Evolutionary conservation across 345 rosid genomes (phyloP), one percentile per base, ranked within the genome.

Genomic region (Eucalyptus sp.): DNA sequence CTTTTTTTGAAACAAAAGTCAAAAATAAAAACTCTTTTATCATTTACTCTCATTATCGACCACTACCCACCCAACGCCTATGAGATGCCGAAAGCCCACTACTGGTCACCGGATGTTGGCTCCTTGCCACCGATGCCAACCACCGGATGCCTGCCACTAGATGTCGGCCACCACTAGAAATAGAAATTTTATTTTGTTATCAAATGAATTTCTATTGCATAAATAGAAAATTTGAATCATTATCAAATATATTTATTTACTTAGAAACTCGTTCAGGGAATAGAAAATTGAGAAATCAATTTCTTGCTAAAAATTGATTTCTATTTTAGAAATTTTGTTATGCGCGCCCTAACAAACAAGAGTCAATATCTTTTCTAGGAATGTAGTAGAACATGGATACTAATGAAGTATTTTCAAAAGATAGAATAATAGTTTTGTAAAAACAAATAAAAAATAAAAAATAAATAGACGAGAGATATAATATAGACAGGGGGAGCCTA

Each of bases 121-220:
- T 52, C 56, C 56, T 52, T 17, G 7, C 56, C 22, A 51, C 8
- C 0, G 1, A 51, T 0, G 2, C 54, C 20, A 50, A 0, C 7
- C 2, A 3, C 2, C 22, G 0, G 0, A 51, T 1, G 22, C 7
- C 0, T 18, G 24, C 24, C 56, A 17, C 3, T 1, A 17, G 0
- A 52, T 52, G 56, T 52, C 2, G 0, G 0, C 4, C 2, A 0
- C 8, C 24, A 52, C 4, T 52, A 52, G 24, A 52, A 52, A 52
- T 52, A 52, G 0, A 18, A 17, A 7, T 18, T 18, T 52, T 18
- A 18, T 18, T 52, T 52, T 18, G 1, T 52, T 18, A 52, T 18
- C 10, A 52, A 52, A 18, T 0, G 10, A 52, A 52, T 1, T 18
- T 52, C 1, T 18, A 52, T 52, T 52, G 4, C 4, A 3, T 20